phyloP scores from a whole-genome alignment of 495 filamentous ascomycete species.

The Penicillium lagena region DNA sequence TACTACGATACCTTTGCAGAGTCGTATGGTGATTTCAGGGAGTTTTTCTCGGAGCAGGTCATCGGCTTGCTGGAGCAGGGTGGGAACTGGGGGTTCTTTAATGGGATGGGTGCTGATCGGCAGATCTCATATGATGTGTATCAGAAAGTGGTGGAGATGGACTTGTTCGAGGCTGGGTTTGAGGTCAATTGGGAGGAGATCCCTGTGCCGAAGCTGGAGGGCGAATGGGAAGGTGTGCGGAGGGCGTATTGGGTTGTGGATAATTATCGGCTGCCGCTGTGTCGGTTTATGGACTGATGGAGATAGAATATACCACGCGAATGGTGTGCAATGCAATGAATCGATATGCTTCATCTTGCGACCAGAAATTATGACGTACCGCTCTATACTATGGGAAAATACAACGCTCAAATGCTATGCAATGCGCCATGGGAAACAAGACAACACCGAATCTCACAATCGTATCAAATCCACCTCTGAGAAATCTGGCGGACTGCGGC shows the following conservation, averaged over 20 bases:
- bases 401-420: conserved; percentile 19
- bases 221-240: conserved; percentile 79
- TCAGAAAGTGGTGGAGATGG: conserved; percentile 84
- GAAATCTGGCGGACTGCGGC: conserved; percentile 85
- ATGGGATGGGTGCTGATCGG: conserved; percentile 89
- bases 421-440: conserved; percentile 7
- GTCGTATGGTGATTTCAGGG: conserved; percentile 73
- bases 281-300: conserved; percentile 53
- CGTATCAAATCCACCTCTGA: conserved; percentile 85
- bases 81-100: conserved; percentile 88
- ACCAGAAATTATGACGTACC: too few species aligned
- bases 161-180: conserved; percentile 84
- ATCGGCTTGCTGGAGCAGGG: conserved; percentile 67
- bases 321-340: background rate
- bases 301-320: background rate
- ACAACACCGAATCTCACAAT: conserved; percentile 40
- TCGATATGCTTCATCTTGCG: background rate
- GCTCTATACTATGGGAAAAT: conserved; percentile 5
- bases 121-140: conserved; percentile 95
- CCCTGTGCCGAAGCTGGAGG: conserved; percentile 56
- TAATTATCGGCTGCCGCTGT: conserved; percentile 62
- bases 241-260: conserved; percentile 84
- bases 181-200: conserved; percentile 83
- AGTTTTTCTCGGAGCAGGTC: conserved; percentile 85
- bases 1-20: conserved; percentile 99